Evolutionary conservation across 164 flowering plant genomes (phyloP), one percentile per base, ranked within the genome.

Genomic region (Nymphaea thermarum): DNA sequence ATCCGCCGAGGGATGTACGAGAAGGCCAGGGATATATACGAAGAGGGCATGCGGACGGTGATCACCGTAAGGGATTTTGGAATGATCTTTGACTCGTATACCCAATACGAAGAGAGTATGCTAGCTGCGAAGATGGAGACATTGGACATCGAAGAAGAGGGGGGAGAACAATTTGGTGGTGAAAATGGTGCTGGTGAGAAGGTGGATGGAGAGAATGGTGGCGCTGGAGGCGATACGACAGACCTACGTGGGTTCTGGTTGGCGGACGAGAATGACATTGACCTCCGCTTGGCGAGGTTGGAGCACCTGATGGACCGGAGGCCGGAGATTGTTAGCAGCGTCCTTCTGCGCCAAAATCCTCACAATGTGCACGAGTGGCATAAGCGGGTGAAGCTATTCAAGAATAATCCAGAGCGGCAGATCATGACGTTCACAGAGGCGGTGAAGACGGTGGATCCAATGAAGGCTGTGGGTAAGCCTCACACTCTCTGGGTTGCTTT

Each of bases 321-420:
- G 72, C 96, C 98, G 0, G 97, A 87, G 74, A 76, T 94, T 68
- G 95, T 92, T 6, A 94, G 89, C 44, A 93, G 98, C 74, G 98
- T 93, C 6, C 83, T 91, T n/a, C 80, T 93, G 11, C 75, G 98
- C 45, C 98, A 93, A 70, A 93, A 93, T 74, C 98, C 98, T 2
- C 98, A 93, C 71, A 93, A 93, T 83, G 98, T 93, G 10, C 93
- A 89, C 68, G 96, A 93, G 71, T 93, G 98, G 98, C 98, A 91
- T 70, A 71, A 93, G 53, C 79, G 98, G 65, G 93, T 89, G 5
- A 93, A 91, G 83, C 82, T 93, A 2, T 93, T 93, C 72, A 96
- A 89, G 76, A 88, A 87, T 44, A 87, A 89, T 76, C 91, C 98
- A 0, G 81, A 93, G 0, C 83, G 65, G 75, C 97, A 91, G 76